A percentile compares a stretch with the other conserved stretches of the same genome.
phyloP scores from a whole-genome alignment of 2,329 filamentous ascomycete genomes.

The Fusarium denticulatum region DNA sequence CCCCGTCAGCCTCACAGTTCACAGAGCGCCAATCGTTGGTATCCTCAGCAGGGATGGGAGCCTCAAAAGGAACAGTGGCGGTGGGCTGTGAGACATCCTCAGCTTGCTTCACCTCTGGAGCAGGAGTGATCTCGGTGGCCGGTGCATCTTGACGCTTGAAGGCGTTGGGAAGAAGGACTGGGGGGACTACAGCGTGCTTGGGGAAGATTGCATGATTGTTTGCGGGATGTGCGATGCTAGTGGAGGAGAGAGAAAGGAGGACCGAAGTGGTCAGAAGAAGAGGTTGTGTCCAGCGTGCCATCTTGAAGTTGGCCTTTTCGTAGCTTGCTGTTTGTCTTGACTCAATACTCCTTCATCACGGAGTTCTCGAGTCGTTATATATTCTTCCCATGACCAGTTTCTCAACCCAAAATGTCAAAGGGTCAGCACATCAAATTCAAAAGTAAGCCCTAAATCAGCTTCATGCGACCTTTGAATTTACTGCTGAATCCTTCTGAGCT shows the following conservation, averaged over 20 bases:
- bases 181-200: background rate
- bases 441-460: background rate
- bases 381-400: background rate
- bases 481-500: background rate
- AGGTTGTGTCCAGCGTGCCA: constrained; percentile 8
- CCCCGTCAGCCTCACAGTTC: constrained; percentile 5
- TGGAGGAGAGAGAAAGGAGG: background rate
- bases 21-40: background rate
- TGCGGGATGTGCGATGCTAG: background rate
- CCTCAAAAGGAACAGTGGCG: background rate
- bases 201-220: background rate
- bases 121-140: background rate
- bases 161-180: background rate
- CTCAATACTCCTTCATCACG: background rate
- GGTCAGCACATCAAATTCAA: background rate
- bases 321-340: background rate
- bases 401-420: background rate
- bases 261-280: constrained; percentile 5
- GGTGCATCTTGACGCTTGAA: constrained; percentile 7
- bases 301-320: background rate
- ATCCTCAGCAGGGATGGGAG: background rate
- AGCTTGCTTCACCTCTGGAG: background rate
- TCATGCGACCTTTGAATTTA: background rate
- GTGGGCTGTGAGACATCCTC: background rate
- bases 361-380: background rate